These are phyloP conservation scores for Boletus insuetus DNA, from an alignment of 768 basidiomycete species.

Conservation along the genomic window DNA sequence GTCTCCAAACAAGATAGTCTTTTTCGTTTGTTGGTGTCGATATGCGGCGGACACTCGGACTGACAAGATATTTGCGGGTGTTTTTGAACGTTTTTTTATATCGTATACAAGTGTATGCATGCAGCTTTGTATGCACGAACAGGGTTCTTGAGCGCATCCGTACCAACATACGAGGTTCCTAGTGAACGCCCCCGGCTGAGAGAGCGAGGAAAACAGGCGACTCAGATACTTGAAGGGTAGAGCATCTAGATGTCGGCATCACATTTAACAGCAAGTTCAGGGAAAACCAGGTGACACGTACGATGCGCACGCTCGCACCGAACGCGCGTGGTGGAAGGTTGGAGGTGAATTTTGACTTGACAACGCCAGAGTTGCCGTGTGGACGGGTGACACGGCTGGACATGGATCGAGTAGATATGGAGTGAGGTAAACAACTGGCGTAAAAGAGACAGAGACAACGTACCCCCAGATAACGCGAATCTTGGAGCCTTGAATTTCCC, in stretches of 20 bases:
- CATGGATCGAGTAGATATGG: not conserved
- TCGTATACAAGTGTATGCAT: conserved; percentile 15
- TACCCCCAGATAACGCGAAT: conserved; percentile 99
- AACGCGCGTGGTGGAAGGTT: conserved; percentile 96
- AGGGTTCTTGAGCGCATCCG: conserved; percentile 3
- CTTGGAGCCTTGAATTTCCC: conserved; percentile 91
- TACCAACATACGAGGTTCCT: conserved; percentile 21
- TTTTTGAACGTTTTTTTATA: conserved; percentile 8
- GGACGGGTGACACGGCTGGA: conserved; percentile 85
- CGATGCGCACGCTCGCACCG: conserved; percentile 89
- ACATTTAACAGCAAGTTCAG: not conserved
- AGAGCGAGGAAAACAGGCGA: not conserved
- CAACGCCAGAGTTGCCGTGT: conserved; percentile 93
- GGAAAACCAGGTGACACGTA: conserved; percentile 37
- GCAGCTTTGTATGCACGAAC: conserved; percentile 21
- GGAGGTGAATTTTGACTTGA: conserved; percentile 93
- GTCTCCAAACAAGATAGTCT: too few relatives aligned
- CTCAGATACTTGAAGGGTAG: conserved; percentile 83
- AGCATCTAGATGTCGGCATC: conserved; percentile 61
- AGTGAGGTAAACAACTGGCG: not conserved
- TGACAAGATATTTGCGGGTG: not conserved
- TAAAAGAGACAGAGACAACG: conserved; percentile 26
- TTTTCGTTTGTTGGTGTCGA: too few relatives aligned
- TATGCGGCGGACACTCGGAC: not conserved
- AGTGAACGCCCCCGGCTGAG: conserved; percentile 6